Percentiles rank a stretch among this genome's conserved stretches.
Conservation (phyloP, 257 asterid species). For the Cinchona pubescens region DNA sequence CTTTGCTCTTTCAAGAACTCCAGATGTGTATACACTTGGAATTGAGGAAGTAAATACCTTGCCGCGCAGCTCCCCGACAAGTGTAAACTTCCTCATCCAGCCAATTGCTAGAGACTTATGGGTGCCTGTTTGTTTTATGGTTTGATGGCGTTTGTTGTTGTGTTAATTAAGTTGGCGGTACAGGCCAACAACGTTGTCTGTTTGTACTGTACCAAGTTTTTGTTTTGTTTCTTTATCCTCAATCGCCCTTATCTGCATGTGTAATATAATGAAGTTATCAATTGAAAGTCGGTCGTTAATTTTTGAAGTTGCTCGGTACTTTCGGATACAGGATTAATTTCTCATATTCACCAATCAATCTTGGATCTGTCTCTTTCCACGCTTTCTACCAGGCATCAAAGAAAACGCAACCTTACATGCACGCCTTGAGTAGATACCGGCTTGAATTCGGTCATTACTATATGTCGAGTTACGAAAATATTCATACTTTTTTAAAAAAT, state of each 20-base stretch:
- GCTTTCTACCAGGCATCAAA: too few species aligned
- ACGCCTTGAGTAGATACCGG: too few species aligned
- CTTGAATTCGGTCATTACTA: too few species aligned
- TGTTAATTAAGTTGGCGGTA: background rate
- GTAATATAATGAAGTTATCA: background rate
- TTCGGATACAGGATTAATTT: background rate
- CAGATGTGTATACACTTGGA: slow-evolving; percentile 44
- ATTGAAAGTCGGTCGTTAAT: background rate
- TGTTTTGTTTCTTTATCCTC: too few species aligned
- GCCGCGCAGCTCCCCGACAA: slow-evolving; percentile 52
- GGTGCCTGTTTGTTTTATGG: background rate
- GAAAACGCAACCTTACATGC: too few species aligned
- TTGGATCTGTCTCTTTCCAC: too few species aligned
- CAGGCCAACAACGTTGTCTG: background rate
- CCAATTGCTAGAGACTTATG: slow-evolving; percentile 37
- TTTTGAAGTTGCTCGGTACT: background rate
- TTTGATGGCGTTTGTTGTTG: background rate
- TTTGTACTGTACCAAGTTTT: background rate
- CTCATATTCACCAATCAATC: background rate
- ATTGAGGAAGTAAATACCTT: slow-evolving; percentile 49
- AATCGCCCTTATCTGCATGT: background rate
- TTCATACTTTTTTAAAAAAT: too few species aligned
- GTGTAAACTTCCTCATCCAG: slow-evolving; percentile 45
- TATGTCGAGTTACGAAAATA: too few species aligned
- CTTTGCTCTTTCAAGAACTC: slow-evolving; percentile 59